A percentile compares a stretch with the other conserved stretches of the same genome.
Evolutionary conservation across 2,329 filamentous ascomycete species (phyloP).

Genomic region (Arachnopeziza araneosa): DNA sequence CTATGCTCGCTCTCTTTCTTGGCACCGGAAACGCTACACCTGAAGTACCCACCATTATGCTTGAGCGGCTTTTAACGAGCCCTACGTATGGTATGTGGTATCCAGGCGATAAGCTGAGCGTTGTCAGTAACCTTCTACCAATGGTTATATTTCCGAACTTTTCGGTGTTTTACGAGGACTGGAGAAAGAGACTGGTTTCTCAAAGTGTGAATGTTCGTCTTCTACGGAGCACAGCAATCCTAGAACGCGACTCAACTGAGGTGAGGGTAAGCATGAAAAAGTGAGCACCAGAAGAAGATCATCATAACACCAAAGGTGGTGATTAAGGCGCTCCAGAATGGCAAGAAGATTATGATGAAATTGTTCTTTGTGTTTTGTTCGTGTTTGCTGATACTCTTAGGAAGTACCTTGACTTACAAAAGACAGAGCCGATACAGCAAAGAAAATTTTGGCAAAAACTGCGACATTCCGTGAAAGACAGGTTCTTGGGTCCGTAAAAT

Average conservation of each 20-base stretch:
- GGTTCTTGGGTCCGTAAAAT: constrained; percentile 65
- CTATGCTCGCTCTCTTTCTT: constrained; percentile 67
- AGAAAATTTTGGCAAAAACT: constrained; percentile 51
- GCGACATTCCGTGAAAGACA: constrained; percentile 56
- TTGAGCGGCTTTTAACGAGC: constrained; percentile 55
- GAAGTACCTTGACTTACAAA: neutral
- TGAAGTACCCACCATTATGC: constrained; percentile 62
- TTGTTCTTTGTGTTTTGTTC: constrained; percentile 53
- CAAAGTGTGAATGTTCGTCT: constrained; percentile 53
- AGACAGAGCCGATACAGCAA: constrained; percentile 46
- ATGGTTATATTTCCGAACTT: constrained; percentile 64
- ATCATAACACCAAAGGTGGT: constrained; percentile 42
- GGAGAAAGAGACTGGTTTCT: constrained; percentile 37
- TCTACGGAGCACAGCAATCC: constrained; percentile 48
- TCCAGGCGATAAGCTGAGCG: neutral
- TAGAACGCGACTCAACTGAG: constrained; percentile 45
- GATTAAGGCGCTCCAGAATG: constrained; percentile 27
- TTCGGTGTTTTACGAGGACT: constrained; percentile 50
- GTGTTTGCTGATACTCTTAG: constrained; percentile 35
- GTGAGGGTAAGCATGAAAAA: constrained; percentile 38
- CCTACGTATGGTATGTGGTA: constrained; percentile 44
- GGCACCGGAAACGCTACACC: constrained; percentile 69
- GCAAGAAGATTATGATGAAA: constrained; percentile 56
- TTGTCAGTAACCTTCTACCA: constrained; percentile 45
- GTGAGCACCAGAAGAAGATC: neutral